Evolutionary conservation across 2,329 filamentous ascomycete genomes (phyloP), one percentile per base, ranked within the genome.

Genomic region (Botrytis paeoniae): DNA sequence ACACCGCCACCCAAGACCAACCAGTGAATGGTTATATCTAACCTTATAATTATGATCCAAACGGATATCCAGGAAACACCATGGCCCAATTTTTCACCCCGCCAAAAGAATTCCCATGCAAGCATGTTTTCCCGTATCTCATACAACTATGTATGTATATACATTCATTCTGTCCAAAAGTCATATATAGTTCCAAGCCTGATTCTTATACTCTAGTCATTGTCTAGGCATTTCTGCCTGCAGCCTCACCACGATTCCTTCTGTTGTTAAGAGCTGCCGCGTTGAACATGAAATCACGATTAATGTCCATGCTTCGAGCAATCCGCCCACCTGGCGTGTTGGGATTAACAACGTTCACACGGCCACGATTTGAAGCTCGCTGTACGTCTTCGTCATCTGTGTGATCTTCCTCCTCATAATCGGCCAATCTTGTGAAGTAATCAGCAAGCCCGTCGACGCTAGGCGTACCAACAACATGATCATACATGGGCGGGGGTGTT

Each of bases 401-500:
- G 41, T 79, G 75, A n/a, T 77, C 73, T 32, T 77, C 76, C 45
- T 79, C 76, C 59, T 80, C 79, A 61, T 80, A 78, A 59, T 74
- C 76, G 69, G 51, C 60, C 20, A 87, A 81, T 25, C 91, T 86
- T 4, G 87, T 83, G 80, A 93, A 93, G 79, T 93, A 93, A 78
- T 93, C 91, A 22, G 89, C 88, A 32, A 93, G 81, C 3, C 86
- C 72, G 86, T 89, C 64, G 85, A 87, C 76, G 84, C 84, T 76
- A 80, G 83, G 76, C 80, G 80, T 82, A 5, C 87, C 88, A 29
- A 91, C 87, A 70, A 92, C 89, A 43, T 85, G 85, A 70, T 91
- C 88, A 78, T 93, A 93, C 62, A 89, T 86, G 16, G 91, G 91
- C 16, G 91, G 91, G 14, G 91, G 91, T 1, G 91, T 93, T 73